Evolutionary conservation across 768 basidiomycete species (phyloP).

Genomic region (Suillus weaverae): DNA sequence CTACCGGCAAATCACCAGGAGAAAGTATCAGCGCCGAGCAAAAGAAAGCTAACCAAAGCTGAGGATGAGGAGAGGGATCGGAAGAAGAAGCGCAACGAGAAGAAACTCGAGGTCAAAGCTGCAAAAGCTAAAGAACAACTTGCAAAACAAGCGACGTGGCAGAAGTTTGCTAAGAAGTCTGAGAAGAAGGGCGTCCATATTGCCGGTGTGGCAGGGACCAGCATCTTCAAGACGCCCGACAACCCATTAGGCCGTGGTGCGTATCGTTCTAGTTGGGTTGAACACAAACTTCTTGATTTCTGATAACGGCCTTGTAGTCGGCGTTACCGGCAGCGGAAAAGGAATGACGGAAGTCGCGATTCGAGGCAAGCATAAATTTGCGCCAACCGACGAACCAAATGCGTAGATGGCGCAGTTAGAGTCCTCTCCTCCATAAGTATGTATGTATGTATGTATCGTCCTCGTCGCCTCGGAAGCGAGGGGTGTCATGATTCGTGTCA

Average conservation of each 20-base stretch:
- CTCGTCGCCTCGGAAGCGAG: constrained; percentile 1
- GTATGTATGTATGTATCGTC: constrained; percentile 12
- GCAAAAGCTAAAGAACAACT: constrained; percentile 88
- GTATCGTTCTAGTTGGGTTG: constrained; percentile 29
- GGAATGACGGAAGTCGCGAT: constrained; percentile 80
- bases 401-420: constrained; percentile 19
- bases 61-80: constrained; percentile 86
- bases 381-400: constrained; percentile 44
- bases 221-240: constrained; percentile 93
- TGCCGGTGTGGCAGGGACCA: constrained; percentile 84
- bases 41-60: constrained; percentile 75
- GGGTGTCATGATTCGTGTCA: neutral
- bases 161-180: constrained; percentile 93
- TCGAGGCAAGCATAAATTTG: constrained; percentile 77
- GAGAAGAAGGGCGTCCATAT: constrained; percentile 93
- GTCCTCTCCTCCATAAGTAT: neutral
- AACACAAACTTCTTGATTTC: constrained; percentile 12
- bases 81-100: constrained; percentile 96
- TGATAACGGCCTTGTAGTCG: constrained; percentile 50
- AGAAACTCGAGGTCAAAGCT: constrained; percentile 81
- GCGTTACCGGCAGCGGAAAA: constrained; percentile 89
- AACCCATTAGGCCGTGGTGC: constrained; percentile 84
- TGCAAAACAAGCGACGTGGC: constrained; percentile 84
- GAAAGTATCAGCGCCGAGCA: constrained; percentile 46
- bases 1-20: constrained; percentile 60